Base-by-base conservation (phyloP, 495 filamentous ascomycete genomes). In the Aspergillus baeticus region DNA sequence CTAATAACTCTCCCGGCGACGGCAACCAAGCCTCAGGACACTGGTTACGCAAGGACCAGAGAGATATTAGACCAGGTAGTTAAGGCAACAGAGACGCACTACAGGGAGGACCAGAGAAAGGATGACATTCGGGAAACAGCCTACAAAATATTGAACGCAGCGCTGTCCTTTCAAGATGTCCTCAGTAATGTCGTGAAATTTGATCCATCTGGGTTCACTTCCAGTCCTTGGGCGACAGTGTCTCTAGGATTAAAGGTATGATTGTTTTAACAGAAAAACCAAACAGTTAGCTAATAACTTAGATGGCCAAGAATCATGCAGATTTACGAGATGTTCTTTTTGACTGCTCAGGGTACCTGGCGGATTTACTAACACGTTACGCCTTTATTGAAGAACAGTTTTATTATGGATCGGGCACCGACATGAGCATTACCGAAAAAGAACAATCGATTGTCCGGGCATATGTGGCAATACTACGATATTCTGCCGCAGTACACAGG, bases 391-490 rank as follows among this genome's bases (percentile, higher is more conserved):
- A 57, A 35, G 21, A 57, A 6, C 36, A 35, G 13, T 50, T 57
- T 26, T 57, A 38, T 36, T 36, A 21, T 17, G 37, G 23, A 17
- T 14, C 7, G 6, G 46, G 13, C 5, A 3, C 43, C 26, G 6
- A 6, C 43, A 26, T 26, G 29, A 35, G 2, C 8, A 35, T n/a
- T 18, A 29, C 33, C n/a, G 47, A 58, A 36, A 53, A 36, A 51
- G 36, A 38, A 17, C 33, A 20, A 17, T 26, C 48, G 18, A 45
- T 58, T 2, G 18, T 58, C 41, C 39, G 21, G 14, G 39, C 47
- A 8, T 58, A 58, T 37, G 34, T 21, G 15, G 55, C 55, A 13
- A 58, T 58, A 7, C 39, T 58, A 10, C 48, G 31, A 44, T 58
- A 58, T 21, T n/a, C 48, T 6, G 39, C 47, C 10, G 47, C 46